Evolutionary conservation across 805 yeast species (phyloP).

Genomic region (Suhomyces pyralidae): DNA sequence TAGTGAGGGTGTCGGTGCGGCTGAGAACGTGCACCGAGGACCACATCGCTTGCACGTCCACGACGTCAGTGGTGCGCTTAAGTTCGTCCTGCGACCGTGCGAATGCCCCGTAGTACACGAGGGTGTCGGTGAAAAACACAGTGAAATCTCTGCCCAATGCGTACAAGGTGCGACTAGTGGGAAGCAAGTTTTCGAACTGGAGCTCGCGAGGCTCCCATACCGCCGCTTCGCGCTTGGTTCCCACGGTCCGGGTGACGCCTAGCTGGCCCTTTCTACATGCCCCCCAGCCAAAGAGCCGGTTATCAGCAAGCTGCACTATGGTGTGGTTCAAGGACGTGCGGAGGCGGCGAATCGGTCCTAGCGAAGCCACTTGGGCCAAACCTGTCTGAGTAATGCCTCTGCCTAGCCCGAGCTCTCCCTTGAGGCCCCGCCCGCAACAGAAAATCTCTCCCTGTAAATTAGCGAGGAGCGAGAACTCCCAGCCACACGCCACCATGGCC

Average conservation of each 20-base stretch:
- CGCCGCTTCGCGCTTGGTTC: constrained; percentile 12
- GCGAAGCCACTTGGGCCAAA: constrained; percentile 8
- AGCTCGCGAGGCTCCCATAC: constrained; percentile 24
- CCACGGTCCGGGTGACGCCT: constrained; percentile 12
- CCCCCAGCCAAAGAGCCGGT: constrained; percentile 65
- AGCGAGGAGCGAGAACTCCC: constrained; percentile 68
- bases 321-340: constrained; percentile 47
- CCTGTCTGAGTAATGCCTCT: constrained; percentile 5
- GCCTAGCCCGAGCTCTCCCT: constrained; percentile 71
- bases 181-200: constrained; percentile 11
- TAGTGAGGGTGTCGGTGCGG: constrained; percentile 1
- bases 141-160: constrained; percentile 62
- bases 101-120: background rate
- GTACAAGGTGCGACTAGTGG: constrained; percentile 9
- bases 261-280: constrained; percentile 61
- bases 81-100: constrained; percentile 17
- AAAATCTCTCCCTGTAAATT: constrained; percentile 39
- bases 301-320: constrained; percentile 36
- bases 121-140: constrained; percentile 17
- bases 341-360: constrained; percentile 8
- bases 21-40: constrained; percentile 59
- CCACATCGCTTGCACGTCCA: constrained; percentile 62
- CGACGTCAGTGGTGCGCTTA: background rate
- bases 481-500: constrained; percentile 64
- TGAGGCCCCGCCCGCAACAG: constrained; percentile 60